These are phyloP conservation scores for Phaffomyces thermotolerans DNA, from an alignment of 805 yeast genomes.

Conservation along the genomic window DNA sequence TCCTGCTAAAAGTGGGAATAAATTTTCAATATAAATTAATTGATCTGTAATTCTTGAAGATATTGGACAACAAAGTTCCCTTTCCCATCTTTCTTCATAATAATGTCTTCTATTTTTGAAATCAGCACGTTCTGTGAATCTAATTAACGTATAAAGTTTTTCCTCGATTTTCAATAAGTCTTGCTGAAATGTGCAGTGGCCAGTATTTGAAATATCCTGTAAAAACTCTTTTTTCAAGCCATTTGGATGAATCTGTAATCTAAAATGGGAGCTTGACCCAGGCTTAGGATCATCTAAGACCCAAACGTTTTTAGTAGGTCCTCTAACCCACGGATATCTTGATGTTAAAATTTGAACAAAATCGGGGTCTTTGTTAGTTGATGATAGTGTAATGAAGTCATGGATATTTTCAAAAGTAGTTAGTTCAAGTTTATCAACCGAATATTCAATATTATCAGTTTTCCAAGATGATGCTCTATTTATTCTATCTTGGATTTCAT, in stretches of 20 bases:
- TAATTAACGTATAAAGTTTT: slow-evolving; percentile 14
- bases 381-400: slow-evolving; percentile 21
- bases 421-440: slow-evolving; percentile 7
- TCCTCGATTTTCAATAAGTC: slow-evolving; percentile 17
- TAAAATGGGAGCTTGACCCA: slow-evolving; percentile 18
- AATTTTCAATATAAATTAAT: slow-evolving; percentile 5
- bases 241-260: slow-evolving; percentile 16
- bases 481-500: slow-evolving; percentile 3
- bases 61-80: slow-evolving; percentile 16
- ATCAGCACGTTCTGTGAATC: slow-evolving; percentile 8
- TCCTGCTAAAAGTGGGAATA: slow-evolving; percentile 1
- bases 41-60: slow-evolving; percentile 20
- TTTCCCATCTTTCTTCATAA: slow-evolving; percentile 15
- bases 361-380: slow-evolving; percentile 2
- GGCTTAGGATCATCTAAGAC: slow-evolving; percentile 20
- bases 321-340: slow-evolving; percentile 29
- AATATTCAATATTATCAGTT: not conserved
- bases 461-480: not conserved
- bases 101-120: slow-evolving; percentile 5
- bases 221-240: slow-evolving; percentile 10
- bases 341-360: slow-evolving; percentile 15
- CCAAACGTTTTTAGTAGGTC: slow-evolving; percentile 26
- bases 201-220: slow-evolving; percentile 7
- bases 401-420: slow-evolving; percentile 33
- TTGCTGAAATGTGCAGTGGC: slow-evolving; percentile 3